These are phyloP conservation scores for Microbotryum intermedium DNA, from an alignment of 1,284 basidiomycete species.

Conservation along the genomic window DNA sequence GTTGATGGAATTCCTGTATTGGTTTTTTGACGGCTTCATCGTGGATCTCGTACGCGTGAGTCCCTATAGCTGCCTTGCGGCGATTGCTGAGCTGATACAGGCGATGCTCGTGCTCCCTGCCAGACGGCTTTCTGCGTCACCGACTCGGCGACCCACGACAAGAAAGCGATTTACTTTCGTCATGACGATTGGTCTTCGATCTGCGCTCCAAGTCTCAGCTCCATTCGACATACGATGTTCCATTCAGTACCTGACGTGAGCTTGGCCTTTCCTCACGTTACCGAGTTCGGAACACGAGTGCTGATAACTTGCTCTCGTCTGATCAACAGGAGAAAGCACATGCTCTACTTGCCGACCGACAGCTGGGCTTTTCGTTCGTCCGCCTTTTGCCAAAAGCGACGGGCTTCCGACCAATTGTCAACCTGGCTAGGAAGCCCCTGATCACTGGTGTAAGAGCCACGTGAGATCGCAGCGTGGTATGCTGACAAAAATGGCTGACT, in stretches of 20 bases:
- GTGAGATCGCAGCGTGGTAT: background rate
- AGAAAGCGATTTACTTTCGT: constrained; percentile 81
- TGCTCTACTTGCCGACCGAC: constrained; percentile 45
- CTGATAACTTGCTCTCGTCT: too few relatives aligned
- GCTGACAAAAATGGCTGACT: too few relatives aligned
- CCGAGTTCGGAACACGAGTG: background rate
- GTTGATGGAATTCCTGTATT: constrained; percentile 75
- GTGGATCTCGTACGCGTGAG: constrained; percentile 67
- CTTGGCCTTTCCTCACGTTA: background rate
- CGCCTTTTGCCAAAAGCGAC: constrained; percentile 87
- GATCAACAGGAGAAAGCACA: constrained; percentile 47
- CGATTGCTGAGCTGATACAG: background rate
- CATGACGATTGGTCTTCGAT: constrained; percentile 88
- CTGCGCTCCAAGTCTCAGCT: constrained; percentile 67
- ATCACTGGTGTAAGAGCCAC: constrained; percentile 25
- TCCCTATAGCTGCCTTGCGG: background rate
- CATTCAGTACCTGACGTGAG: constrained; percentile 37
- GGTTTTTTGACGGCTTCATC: constrained; percentile 84
- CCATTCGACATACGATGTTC: constrained; percentile 46
- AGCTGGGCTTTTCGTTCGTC: constrained; percentile 73
- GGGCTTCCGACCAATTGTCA: constrained; percentile 90
- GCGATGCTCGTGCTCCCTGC: background rate
- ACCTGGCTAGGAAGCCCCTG: constrained; percentile 59
- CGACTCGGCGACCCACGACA: constrained; percentile 79
- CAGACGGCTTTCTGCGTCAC: constrained; percentile 92